Base-by-base conservation (phyloP, 2,329 filamentous ascomycete genomes). In the Aspergillus fijiensis region DNA sequence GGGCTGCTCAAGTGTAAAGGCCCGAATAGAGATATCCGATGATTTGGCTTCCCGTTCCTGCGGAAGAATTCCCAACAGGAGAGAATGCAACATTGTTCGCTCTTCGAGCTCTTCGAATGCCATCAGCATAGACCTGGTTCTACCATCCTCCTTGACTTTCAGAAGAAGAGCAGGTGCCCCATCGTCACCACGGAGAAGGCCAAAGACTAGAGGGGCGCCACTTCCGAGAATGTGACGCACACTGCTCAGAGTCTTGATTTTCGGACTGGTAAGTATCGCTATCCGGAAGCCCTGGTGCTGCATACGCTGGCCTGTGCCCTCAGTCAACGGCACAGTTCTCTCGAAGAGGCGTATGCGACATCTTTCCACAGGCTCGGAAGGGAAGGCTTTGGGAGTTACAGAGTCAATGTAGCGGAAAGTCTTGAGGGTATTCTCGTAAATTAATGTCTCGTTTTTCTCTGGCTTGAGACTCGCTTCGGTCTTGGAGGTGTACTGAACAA, bases 381-480 rank as follows among this genome's bases (percentile, higher is more conserved):
- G 91, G 72, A 96, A 96, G 1, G 85, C 82, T 60, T 87, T 84
- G 14, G 89, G 89, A 82, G n/a, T 86, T 80, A 66, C 86, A 1
- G 87, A 82, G 69, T 96, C 91, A 69, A 92, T 88, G 72, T 94
- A 95, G 69, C 94, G 90, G 65, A 96, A 91, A 27, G 88, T 85
- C 49, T 86, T 85, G 9, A 96, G 78, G 1, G 85, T 87, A 7
- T 85, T 83, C 67, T 88, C 86, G 71, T 91, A 92, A 2, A 89
- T 81, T 58, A 89, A 76, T 2, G 80, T 81, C 76, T 97, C 93
- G 55, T 91, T 89, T 31, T 82, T 81, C 47, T 86, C 84, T 6
- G 87, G 86, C 39, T 86, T 86, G 48, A 96, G 80, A 55, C 86
- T 90, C 27, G 83, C 82, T 69, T 92, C 89, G 2, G 94, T 86